phyloP scores from a whole-genome alignment of 768 basidiomycete genomes.

The Suillus cothurnatus region DNA sequence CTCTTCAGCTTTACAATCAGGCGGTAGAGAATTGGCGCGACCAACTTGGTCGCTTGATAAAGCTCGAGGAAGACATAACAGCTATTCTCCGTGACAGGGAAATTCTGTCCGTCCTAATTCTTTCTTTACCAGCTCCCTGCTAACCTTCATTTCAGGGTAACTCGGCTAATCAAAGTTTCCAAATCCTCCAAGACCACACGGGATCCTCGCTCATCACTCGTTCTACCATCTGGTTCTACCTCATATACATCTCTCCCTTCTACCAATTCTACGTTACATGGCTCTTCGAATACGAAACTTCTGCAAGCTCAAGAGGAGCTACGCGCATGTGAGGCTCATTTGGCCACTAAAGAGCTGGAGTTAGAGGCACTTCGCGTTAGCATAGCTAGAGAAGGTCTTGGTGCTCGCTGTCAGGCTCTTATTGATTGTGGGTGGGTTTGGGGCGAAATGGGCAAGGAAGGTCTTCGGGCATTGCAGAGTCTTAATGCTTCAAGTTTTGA shows the following conservation, averaged over 20 bases:
- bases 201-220: constrained; percentile 38
- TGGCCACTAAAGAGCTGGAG: constrained; percentile 69
- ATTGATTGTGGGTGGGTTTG: constrained; percentile 70
- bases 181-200: constrained; percentile 50
- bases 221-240: constrained; percentile 38
- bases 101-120: constrained; percentile 62
- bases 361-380: constrained; percentile 53
- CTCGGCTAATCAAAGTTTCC: constrained; percentile 77
- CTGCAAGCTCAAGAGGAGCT: constrained; percentile 71
- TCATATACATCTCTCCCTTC: constrained; percentile 46
- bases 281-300: constrained; percentile 46
- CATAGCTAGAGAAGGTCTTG: constrained; percentile 64
- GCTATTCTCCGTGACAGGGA: constrained; percentile 75
- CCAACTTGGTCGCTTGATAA: constrained; percentile 58
- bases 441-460: constrained; percentile 68
- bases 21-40: constrained; percentile 70
- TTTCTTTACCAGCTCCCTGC: not conserved
- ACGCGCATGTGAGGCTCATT: constrained; percentile 79
- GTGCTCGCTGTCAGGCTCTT: constrained; percentile 63
- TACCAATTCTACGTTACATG: constrained; percentile 25
- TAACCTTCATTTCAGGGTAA: constrained; percentile 51
- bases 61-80: constrained; percentile 71
- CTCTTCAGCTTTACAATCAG: constrained; percentile 58
- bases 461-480: constrained; percentile 37
- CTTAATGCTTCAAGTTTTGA: constrained; percentile 6